Base-by-base conservation (phyloP, 2,329 filamentous ascomycete species). In the Colletotrichum eremochloae region DNA sequence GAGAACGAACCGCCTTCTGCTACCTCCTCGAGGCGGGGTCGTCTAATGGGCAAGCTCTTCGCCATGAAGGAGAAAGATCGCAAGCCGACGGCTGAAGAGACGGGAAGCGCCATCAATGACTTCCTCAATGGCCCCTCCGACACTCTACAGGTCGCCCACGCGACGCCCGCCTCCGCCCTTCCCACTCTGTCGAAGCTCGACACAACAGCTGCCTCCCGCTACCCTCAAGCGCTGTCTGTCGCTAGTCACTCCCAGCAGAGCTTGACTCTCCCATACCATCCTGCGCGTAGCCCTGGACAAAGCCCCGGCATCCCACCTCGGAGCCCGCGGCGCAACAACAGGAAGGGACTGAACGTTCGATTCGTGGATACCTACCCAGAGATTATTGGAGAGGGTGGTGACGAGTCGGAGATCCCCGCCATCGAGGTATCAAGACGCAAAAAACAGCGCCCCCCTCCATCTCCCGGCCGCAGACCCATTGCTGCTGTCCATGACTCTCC, bases 321-420 rank as follows among this genome's bases (percentile, higher is more conserved):
- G 76, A 87, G 83, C 74, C 83, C 86, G 38, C 83, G 83, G 31
- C 83, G 82, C 33, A 85, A 82, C 63, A 90, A 83, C 63, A 89
- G 88, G 78, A 93, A 94, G 81, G 92, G 92, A 12, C 84, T 96
- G 73, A 85, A 85, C 5, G 95, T 98, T 46, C 89, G 87, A 68
- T 98, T 98, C 77, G 88, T 88, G 64, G 90, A 93, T 76, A 88
- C 87, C 12, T 86, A 88, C 67, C 95, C 95, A 8, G 92, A 94
- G 58, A 82, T 97, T 74, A 98, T 98, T 78, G 96, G 96, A 58
- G 92, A 96, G 81, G 96, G 96, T 70, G 96, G 96, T 44, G 96
- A 98, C 78, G 95, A 97, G 80, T 92, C 93, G 67, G 91, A 93
- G 66, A 84, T 88, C 11, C 93, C 93, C 1, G 89, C 91, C 1